Evolutionary conservation across 371 early-diverging fungal species (phyloP).

Genomic region (Mucor saturninus): DNA sequence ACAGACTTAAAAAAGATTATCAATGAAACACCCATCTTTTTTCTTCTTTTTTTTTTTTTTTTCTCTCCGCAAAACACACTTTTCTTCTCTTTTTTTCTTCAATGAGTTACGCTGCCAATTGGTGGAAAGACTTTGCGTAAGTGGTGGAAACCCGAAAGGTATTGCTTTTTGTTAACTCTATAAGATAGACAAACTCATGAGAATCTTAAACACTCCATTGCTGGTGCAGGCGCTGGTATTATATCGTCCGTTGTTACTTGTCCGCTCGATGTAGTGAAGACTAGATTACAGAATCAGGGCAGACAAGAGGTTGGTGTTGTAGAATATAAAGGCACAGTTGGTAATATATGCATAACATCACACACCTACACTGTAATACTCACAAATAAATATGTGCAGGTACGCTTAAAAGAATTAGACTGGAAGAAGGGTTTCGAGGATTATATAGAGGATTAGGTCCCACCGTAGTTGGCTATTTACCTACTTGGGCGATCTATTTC

Average conservation of each 20-base stretch:
- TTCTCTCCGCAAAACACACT: too few relatives aligned
- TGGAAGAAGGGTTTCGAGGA: slow-evolving; percentile 84
- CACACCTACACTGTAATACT: neutral
- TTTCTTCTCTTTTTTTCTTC: neutral
- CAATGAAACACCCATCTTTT: too few relatives aligned
- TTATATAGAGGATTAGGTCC: slow-evolving; percentile 88
- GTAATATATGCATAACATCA: slow-evolving; percentile 18
- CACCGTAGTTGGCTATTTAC: slow-evolving; percentile 84
- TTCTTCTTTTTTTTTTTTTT: too few relatives aligned
- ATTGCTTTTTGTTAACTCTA: neutral
- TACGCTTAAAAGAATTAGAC: slow-evolving; percentile 74
- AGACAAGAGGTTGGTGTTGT: slow-evolving; percentile 39
- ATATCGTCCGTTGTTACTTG: slow-evolving; percentile 85
- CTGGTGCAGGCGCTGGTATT: slow-evolving; percentile 85
- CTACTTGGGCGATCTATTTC: slow-evolving; percentile 91
- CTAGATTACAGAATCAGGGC: slow-evolving; percentile 92
- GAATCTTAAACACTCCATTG: slow-evolving; percentile 77
- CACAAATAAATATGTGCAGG: slow-evolving; percentile 29
- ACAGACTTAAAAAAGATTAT: too few relatives aligned
- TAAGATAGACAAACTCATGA: slow-evolving; percentile 52
- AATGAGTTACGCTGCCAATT: slow-evolving; percentile 15
- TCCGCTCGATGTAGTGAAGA: slow-evolving; percentile 96
- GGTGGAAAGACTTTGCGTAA: slow-evolving; percentile 40
- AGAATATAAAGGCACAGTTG: slow-evolving; percentile 52
- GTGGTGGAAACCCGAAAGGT: neutral